Conservation (phyloP, 2,329 filamentous ascomycete genomes). For the Furcasterigmium sp. region DNA sequence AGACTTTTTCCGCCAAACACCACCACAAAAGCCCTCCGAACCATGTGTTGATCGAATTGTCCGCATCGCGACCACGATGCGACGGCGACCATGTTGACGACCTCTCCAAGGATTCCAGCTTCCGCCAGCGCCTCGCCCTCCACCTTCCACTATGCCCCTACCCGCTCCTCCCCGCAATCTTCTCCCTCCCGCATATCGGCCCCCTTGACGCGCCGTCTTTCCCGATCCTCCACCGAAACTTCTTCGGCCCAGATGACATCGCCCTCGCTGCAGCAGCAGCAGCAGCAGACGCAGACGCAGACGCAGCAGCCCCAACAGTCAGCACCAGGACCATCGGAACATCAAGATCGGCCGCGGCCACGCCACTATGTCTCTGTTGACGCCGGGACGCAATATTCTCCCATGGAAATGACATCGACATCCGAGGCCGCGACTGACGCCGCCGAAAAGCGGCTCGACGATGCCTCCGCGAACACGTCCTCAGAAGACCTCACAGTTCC, state of each 20-base stretch:
- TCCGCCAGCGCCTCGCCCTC: constrained; percentile 48
- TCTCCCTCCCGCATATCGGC: constrained; percentile 34
- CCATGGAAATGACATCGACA: constrained; percentile 28
- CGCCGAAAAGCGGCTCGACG: constrained; percentile 21
- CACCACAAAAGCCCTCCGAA: not conserved
- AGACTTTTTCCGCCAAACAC: too few species aligned
- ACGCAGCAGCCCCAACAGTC: constrained; percentile 17
- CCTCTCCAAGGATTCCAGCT: constrained; percentile 45
- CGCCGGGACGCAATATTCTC: constrained; percentile 42
- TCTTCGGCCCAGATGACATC: constrained; percentile 23
- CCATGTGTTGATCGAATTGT: not conserved
- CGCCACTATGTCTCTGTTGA: constrained; percentile 42
- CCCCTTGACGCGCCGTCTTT: constrained; percentile 34
- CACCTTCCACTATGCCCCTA: constrained; percentile 44
- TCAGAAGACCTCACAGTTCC: not conserved
- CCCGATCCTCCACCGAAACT: constrained; percentile 26
- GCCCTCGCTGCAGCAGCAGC: constrained; percentile 16
- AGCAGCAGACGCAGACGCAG: too few species aligned
- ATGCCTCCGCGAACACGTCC: constrained; percentile 7
- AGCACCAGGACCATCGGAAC: constrained; percentile 9
- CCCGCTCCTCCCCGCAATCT: constrained; percentile 33
- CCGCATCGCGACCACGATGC: constrained; percentile 30
- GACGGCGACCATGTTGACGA: constrained; percentile 54
- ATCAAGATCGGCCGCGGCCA: constrained; percentile 16
- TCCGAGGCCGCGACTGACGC: constrained; percentile 14